Conservation (phyloP, 305 asterid species). For the Fraxinus latifolia region DNA sequence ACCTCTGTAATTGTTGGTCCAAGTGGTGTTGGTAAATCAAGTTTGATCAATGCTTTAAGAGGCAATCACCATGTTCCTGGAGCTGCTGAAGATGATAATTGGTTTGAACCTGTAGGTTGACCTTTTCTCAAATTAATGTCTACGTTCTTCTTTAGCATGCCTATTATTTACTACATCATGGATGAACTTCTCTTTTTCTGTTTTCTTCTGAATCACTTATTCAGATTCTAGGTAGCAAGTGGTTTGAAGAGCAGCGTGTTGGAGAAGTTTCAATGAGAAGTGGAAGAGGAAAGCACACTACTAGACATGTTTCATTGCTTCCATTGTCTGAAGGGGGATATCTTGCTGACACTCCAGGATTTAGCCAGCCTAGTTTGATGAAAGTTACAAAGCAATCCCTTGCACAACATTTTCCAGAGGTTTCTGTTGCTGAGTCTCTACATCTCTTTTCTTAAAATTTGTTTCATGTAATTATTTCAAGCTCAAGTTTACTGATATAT, state of each 20-base stretch:
- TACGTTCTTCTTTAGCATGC: background rate
- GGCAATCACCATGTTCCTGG: conserved; percentile 40
- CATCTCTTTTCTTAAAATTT: conserved; percentile 11
- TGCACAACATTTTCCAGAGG: conserved; percentile 82
- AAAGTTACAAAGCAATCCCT: conserved; percentile 91
- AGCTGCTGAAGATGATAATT: conserved; percentile 43
- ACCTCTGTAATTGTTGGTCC: conserved; percentile 91
- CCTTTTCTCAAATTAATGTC: conserved; percentile 9
- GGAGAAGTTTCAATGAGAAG: conserved; percentile 93
- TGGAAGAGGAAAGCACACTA: conserved; percentile 91
- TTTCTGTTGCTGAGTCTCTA: conserved; percentile 25
- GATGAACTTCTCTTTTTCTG: conserved; percentile 2
- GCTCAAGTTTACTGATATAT: conserved; percentile 1
- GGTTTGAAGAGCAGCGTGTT: conserved; percentile 89
- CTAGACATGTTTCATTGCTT: conserved; percentile 79
- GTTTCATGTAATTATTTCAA: background rate
- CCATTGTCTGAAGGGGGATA: conserved; percentile 73
- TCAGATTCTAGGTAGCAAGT: conserved; percentile 76
- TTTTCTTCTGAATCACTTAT: conserved; percentile 19
- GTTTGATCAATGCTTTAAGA: conserved; percentile 83
- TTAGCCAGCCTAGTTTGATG: conserved; percentile 80
- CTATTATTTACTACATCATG: background rate
- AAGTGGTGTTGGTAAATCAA: conserved; percentile 96
- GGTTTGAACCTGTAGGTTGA: conserved; percentile 60
- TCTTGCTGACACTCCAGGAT: conserved; percentile 94